Evolutionary conservation across 257 asterid genomes (phyloP), one percentile per base, ranked within the genome.

Genomic region (Solanum habrochaites): DNA sequence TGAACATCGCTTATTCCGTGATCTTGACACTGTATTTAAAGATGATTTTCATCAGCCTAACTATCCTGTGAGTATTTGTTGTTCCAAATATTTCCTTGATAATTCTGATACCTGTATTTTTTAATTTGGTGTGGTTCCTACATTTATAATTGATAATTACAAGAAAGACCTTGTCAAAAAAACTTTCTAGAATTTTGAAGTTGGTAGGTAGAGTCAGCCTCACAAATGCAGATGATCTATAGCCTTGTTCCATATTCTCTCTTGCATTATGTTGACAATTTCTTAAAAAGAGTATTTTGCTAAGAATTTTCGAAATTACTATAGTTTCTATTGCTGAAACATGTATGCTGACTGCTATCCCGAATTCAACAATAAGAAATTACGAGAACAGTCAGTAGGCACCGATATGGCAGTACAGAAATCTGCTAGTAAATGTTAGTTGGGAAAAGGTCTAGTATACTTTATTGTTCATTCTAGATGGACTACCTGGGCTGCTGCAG

Each of bases 1-100:
- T 32, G 92, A 94, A 71, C 99, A 96, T 89, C 95, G 98, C 60
- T 86, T 96, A 62, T 95, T 92, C 88, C 88, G 83, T 85, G 98
- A 89, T 86, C 95, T 92, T 83, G 98, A 94, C 45, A 92, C 95
- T 86, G 91, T 90, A 49, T 95, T 92, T 82, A 85, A 91, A 89
- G 98, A 93, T 80, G 99, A 96, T 89, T 37, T 91, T 90, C 99
- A 94, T 91, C 97, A 95, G 90, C 99, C 98, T 47, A 92, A 94
- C 70, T 87, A 87, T 91, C 94, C 97, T 39, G 99, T 96, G 86
- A 94, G 97, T 90, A 82, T 85, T 86, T 69, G 80, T 45, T 80
- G 67, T 11, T 47, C 71, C 35, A 85, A 85, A 45, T 40, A 32
- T 31, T 85, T 31, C 43, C n/a, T 37, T 31, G 87, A 85, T 69